Conservation (phyloP, 306 rosid genomes). For the Malus orientalis region DNA sequence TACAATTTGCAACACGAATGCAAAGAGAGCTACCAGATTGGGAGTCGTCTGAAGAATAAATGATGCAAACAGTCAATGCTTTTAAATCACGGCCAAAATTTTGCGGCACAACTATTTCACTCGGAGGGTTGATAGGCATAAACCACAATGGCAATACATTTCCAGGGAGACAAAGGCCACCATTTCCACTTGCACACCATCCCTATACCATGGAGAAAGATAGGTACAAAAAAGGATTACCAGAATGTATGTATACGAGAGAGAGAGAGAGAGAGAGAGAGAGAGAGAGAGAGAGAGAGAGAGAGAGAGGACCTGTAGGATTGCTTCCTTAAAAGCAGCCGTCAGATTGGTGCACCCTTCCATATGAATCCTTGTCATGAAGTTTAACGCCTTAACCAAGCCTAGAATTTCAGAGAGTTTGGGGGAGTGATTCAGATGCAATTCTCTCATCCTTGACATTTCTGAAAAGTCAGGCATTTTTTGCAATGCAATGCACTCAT, state of each 20-base stretch:
- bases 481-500: background rate
- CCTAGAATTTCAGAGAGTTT: no score
- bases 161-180: conserved; percentile 7
- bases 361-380: no score
- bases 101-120: background rate
- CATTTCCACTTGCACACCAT: background rate
- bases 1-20: background rate
- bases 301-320: no score
- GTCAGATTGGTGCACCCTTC: no score
- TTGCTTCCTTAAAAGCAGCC: no score
- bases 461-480: no score
- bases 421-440: no score
- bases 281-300: no score
- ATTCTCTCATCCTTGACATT: no score
- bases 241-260: background rate
- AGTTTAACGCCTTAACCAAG: no score
- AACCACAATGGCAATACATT: background rate
- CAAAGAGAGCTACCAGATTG: background rate
- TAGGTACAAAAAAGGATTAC: background rate
- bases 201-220: conserved; percentile 1
- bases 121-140: background rate
- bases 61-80: background rate
- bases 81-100: background rate
- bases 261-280: no score
- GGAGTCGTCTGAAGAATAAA: background rate